Evolutionary conservation across 1,139 yeast genomes (phyloP).

Genomic region (Protomyces lactucae-debilis): DNA sequence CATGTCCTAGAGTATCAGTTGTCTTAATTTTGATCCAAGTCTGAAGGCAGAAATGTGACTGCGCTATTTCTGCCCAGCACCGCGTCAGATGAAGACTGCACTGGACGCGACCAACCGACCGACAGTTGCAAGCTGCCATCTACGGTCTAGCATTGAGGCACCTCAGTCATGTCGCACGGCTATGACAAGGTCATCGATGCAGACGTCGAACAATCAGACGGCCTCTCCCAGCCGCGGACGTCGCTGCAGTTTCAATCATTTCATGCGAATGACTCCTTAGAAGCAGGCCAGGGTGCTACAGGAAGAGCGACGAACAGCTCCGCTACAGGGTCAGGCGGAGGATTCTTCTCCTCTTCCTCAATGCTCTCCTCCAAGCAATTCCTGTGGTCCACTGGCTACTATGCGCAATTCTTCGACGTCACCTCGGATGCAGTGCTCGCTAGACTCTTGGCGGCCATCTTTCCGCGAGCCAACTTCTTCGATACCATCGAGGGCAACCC

Average conservation of each 20-base stretch:
- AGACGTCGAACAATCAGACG: conserved; percentile 12
- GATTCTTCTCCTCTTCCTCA: conserved; percentile 14
- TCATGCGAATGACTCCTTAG: conserved; percentile 20
- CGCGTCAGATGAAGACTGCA: too few species aligned
- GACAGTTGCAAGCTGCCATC: too few species aligned
- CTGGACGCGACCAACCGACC: too few species aligned
- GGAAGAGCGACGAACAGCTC: not conserved
- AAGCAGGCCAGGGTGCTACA: not conserved
- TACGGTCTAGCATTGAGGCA: too few species aligned
- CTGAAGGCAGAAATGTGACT: too few species aligned
- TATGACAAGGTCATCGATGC: conserved; percentile 15
- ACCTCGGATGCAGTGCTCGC: conserved; percentile 31
- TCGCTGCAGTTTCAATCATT: conserved; percentile 21
- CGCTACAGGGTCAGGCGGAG: not conserved
- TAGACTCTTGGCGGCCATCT: conserved; percentile 28
- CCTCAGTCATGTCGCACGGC: conserved; percentile 6
- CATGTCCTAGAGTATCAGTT: too few species aligned
- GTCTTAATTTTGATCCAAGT: too few species aligned
- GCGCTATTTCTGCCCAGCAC: too few species aligned
- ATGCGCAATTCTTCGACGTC: conserved; percentile 32
- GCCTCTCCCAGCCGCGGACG: not conserved
- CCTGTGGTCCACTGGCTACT: conserved; percentile 32
- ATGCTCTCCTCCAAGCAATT: conserved; percentile 28
- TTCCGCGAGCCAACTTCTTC: conserved; percentile 42
- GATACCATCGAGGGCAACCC: conserved; percentile 44